Evolutionary conservation across 345 rosid genomes (phyloP), one percentile per base, ranked within the genome.

Genomic region (Anacardium occidentale): DNA sequence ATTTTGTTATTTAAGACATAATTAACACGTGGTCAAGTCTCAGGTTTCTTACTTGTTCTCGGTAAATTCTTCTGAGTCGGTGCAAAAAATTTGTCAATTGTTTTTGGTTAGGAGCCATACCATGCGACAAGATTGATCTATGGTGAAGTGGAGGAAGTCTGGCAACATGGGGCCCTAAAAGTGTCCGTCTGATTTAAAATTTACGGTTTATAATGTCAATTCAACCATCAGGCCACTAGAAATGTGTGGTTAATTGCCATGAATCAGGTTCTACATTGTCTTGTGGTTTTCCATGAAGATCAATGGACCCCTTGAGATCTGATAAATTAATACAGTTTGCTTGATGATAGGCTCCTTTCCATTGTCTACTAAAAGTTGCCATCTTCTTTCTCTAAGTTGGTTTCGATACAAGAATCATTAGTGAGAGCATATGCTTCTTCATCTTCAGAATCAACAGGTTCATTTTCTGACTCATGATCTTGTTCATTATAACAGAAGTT

Each of bases 11-110:
- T 48, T 24, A 18, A 25, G 26, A 6, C 69, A 26, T 21, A 48
- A 52, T 69, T 60, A 8, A 29, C 76, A 61, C 44, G 74, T 61
- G 85, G 73, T 78, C 78, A 76, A 74, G 6, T 69, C 67, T 48
- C 52, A 48, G 3, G 52, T 48, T 48, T 53, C 42, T 40, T 15
- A 11, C n/a, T 18, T 1, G 70, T 63, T 24, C 18, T 20, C 0
- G 52, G 40, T 68, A 58, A 62, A 29, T 70, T 45, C 59, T 37
- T 25, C 6, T 7, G 47, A 66, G 78, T 75, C 78, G 2, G 45
- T 5, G 37, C 29, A 59, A 5, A 20, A 64, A 68, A 24, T 17
- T 5, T 40, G 48, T 32, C 47, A 13, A 71, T 3, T 18, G 66
- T 48, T 24, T 45, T 7, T 5, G 79, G 0, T 64, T 8, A 0